Base-by-base conservation (phyloP, 306 rosid species). In the Cucurbita argyrosperma region DNA sequence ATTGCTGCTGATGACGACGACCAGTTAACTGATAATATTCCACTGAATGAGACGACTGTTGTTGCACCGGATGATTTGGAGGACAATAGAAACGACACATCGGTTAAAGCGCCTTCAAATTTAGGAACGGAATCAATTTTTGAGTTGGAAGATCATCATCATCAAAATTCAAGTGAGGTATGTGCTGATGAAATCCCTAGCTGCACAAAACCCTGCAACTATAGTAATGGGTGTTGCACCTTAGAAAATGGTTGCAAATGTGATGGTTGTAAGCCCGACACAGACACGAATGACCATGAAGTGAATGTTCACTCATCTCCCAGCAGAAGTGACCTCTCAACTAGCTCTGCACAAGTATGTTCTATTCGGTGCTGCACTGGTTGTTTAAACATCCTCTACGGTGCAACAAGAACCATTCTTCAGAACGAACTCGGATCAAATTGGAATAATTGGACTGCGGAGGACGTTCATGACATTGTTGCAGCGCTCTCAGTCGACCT, bases 401-500 rank as follows among this genome's bases (percentile, higher is more conserved):
- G 71, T 61, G 62, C 79, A 84, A 75, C 83, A 10, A 82, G 62
- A 74, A 84, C 85, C 61, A 46, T 89, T 55, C 84, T 94, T 47
- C 50, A 66, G 26, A 72, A 47, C 14, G 83, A 81, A 61, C 82
- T 80, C 83, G 79, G 66, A 46, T 82, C 66, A 57, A 79, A 79
- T 38, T 50, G 57, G 43, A 81, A 82, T 79, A 61, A 38, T 43
- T 74, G 82, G 90, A 88, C 89, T 3, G 82, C 80, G 8, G 99
- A 94, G 78, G 96, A 91, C 79, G 82, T 83, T 57, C 96, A 94
- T 73, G 94, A 89, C 81, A 62, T 79, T 57, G 95, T 90, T 58
- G 85, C 85, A 59, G 79, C 92, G 35, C 73, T 88, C 30, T 94
- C 97, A 19, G 84, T 86, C 54, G 88, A 94, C 76, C 87, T 94